Percentiles rank a stretch among this genome's conserved stretches.
Conservation (phyloP, 2,329 filamentous ascomycete genomes). For the Cytospora piceae region DNA sequence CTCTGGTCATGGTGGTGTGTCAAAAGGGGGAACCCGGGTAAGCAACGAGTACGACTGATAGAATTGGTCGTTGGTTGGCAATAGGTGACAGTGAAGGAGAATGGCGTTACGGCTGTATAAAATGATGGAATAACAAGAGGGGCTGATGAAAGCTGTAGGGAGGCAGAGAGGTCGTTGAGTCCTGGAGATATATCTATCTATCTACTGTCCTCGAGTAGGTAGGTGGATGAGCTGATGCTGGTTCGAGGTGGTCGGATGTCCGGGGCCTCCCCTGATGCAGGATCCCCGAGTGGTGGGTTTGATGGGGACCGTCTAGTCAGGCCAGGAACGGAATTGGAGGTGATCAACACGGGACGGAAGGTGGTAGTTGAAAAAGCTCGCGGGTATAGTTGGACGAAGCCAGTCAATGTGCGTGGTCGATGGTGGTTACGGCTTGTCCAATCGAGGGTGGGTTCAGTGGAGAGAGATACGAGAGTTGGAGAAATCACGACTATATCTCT, state of each 20-base stretch:
- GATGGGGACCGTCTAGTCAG: slow-evolving; percentile 19
- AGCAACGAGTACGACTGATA: no score
- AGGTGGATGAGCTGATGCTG: slow-evolving; percentile 3
- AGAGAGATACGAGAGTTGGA: no score
- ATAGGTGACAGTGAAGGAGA: not conserved
- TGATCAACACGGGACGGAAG: not conserved
- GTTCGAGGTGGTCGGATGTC: slow-evolving; percentile 19
- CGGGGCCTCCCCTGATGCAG: slow-evolving; percentile 13
- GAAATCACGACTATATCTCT: no score
- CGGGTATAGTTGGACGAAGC: not conserved
- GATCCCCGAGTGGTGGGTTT: slow-evolving; percentile 12
- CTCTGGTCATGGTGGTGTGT: slow-evolving; percentile 49
- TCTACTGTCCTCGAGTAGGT: not conserved
- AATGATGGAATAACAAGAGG: no score
- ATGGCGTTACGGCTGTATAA: not conserved
- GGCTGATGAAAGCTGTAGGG: not conserved
- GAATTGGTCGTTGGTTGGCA: not conserved
- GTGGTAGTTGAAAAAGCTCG: no score
- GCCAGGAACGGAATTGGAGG: slow-evolving; percentile 3
- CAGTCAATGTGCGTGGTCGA: no score
- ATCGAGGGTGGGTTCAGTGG: no score
- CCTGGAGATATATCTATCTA: not conserved
- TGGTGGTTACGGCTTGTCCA: no score
- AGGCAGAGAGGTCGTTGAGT: no score
- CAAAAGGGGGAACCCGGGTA: not conserved